Evolutionary conservation across 495 filamentous ascomycete genomes (phyloP), one percentile per base, ranked within the genome.

Genomic region (Margaritispora aquatica): DNA sequence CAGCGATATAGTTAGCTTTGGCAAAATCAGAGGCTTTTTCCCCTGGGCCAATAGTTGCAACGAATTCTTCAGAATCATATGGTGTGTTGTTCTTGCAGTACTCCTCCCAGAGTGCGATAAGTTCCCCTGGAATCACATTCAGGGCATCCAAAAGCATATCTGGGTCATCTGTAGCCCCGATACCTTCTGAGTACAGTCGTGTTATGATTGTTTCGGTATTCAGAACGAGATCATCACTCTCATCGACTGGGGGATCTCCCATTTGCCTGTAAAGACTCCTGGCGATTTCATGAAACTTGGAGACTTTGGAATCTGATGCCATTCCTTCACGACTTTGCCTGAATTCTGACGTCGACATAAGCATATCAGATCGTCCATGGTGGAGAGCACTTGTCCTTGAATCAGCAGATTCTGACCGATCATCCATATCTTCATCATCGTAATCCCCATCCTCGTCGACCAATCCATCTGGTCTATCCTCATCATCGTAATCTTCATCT

Each of bases 1-100:
- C 82, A 26, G 82, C 84, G 9, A 96, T 54, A 66, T 86, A 94
- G 58, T 80, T 82, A 13, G 92, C 89, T 67, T 92, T 92, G 46
- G 80, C 79, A 29, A 90, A 75, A 19, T 75, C 65, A 2, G 82
- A 72, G 11, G 83, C 80, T 48, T 77, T 64, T 31, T 83, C 76
- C 2, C 79, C 80, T 26, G 88, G 88, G 1, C 87, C 88, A 66
- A 90, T 84, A 53, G 77, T 79, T 2, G 75, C 73, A 15, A 71
- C 71, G 55, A 82, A 77, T 51, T 83, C 80, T 54, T 79, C 75
- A n/a, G 75, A 65, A 51, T 72, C 68, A 23, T 70, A 73, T 15
- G 78, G 73, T 29, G 77, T 66, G 31, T 69, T 73, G 52, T 75
- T 71, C 49, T 63, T 63, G 3, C 80, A 69, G 54, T 79, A 74